A percentile compares a stretch with the other conserved stretches of the same genome.
phyloP scores from a whole-genome alignment of 169 alveolate genomes.

The Plasmodium gonderi region DNA sequence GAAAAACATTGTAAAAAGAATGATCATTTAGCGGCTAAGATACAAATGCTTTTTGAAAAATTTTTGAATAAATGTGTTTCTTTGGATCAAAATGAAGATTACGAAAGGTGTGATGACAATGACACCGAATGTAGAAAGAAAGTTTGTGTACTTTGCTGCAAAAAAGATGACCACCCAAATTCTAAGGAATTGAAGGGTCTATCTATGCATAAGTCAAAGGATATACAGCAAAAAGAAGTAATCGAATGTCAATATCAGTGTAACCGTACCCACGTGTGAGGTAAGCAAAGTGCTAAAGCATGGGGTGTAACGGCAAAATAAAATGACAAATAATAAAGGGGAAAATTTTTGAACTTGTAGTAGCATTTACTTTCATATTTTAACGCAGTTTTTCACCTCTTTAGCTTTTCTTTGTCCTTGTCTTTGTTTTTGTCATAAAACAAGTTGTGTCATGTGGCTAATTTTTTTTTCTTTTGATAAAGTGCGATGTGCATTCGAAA shows the following conservation, averaged over 20 bases:
- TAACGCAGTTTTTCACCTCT: neutral
- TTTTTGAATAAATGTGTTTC: slow-evolving; percentile 70
- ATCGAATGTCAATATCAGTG: slow-evolving; percentile 72
- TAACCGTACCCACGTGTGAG: slow-evolving; percentile 16
- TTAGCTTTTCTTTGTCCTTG: neutral
- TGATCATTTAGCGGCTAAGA: slow-evolving; percentile 72
- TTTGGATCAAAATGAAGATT: slow-evolving; percentile 57
- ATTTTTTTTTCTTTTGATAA: neutral
- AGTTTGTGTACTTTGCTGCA: slow-evolving; percentile 57
- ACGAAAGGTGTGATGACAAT: slow-evolving; percentile 38
- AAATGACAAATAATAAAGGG: neutral
- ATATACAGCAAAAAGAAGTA: slow-evolving; percentile 57
- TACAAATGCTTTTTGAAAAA: slow-evolving; percentile 66
- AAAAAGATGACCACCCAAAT: slow-evolving; percentile 4
- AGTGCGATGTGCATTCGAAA: neutral
- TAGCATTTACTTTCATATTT: neutral
- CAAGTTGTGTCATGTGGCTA: neutral
- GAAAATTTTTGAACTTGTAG: neutral
- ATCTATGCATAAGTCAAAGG: slow-evolving; percentile 42
- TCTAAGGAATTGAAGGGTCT: slow-evolving; percentile 34
- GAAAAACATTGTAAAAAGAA: slow-evolving; percentile 78
- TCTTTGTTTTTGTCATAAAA: neutral
- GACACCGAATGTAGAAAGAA: slow-evolving; percentile 35
- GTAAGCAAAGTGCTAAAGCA: neutral
- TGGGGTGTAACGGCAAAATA: neutral